Conservation (phyloP, 805 yeast genomes). For the Blastobotrys peoriensis region DNA sequence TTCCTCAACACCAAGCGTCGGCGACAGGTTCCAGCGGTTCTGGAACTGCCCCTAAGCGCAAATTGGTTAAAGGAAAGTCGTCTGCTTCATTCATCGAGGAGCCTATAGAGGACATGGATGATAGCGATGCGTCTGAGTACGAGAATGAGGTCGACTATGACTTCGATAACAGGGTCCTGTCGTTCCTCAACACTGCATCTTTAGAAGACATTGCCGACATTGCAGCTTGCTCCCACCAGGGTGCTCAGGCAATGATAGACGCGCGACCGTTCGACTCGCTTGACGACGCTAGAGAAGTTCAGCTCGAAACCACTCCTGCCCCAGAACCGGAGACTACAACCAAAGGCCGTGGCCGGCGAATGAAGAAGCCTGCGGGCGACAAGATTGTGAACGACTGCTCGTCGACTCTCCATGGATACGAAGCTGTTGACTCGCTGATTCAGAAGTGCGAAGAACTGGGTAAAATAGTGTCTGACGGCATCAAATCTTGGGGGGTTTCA, state of each 20-base stretch:
- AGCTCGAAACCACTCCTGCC: conserved; percentile 31
- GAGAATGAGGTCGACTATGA: conserved; percentile 39
- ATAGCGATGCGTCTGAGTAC: conserved; percentile 41
- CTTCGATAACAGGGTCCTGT: conserved; percentile 62
- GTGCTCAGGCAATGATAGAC: conserved; percentile 58
- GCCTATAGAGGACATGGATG: conserved; percentile 14
- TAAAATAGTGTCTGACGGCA: conserved; percentile 58
- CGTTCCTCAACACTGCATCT: conserved; percentile 74
- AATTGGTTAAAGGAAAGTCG: conserved; percentile 4
- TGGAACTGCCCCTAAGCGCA: conserved; percentile 4
- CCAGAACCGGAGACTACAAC: conserved; percentile 22
- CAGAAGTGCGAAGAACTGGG: conserved; percentile 78
- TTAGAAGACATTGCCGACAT: conserved; percentile 74
- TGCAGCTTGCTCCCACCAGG: conserved; percentile 58
- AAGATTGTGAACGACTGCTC: conserved; percentile 65
- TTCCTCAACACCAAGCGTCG: conserved; percentile 8
- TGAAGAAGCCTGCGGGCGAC: conserved; percentile 59
- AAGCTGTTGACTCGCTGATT: conserved; percentile 90
- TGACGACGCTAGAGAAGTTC: conserved; percentile 51
- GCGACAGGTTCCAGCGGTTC: conserved; percentile 3
- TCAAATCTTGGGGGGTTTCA: conserved; percentile 84
- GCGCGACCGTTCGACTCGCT: conserved; percentile 66
- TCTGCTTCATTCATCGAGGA: conserved; percentile 6
- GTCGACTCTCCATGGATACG: conserved; percentile 74
- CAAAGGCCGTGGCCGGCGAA: conserved; percentile 34